Percentiles rank a stretch among this genome's conserved stretches.
These are phyloP conservation scores for Lyophyllum atratum DNA, from an alignment of 768 basidiomycete genomes.

Conservation along the genomic window DNA sequence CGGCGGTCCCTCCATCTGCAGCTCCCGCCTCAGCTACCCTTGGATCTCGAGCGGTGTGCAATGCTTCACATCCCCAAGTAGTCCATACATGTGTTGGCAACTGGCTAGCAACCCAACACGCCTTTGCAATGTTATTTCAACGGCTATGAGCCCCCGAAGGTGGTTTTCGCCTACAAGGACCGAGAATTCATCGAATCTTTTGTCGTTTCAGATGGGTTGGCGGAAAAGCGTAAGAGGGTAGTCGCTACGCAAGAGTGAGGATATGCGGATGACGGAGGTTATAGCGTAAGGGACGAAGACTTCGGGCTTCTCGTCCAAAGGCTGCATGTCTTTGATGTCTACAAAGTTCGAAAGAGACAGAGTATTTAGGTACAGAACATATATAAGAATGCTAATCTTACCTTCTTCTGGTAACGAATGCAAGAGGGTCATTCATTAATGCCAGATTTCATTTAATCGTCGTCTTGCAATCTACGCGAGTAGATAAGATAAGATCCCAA, in stretches of 20 bases:
- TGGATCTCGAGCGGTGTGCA: neutral
- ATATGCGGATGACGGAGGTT: neutral
- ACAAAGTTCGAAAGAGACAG: neutral
- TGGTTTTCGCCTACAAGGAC: neutral
- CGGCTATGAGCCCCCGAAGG: neutral
- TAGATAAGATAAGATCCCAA: slow-evolving; percentile 18
- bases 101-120: neutral
- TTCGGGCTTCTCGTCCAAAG: neutral
- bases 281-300: neutral
- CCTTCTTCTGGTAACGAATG: neutral
- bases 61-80: neutral
- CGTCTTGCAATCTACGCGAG: too few relatives aligned
- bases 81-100: neutral
- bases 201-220: neutral
- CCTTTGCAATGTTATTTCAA: neutral
- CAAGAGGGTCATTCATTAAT: neutral
- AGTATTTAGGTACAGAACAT: neutral
- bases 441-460: neutral
- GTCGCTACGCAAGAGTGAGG: neutral
- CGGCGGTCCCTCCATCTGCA: neutral
- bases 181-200: neutral
- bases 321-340: neutral
- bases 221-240: neutral
- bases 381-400: neutral
- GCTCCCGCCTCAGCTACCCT: neutral